phyloP scores from a whole-genome alignment of 345 rosid genomes.

The Lenwebbia sp. region DNA sequence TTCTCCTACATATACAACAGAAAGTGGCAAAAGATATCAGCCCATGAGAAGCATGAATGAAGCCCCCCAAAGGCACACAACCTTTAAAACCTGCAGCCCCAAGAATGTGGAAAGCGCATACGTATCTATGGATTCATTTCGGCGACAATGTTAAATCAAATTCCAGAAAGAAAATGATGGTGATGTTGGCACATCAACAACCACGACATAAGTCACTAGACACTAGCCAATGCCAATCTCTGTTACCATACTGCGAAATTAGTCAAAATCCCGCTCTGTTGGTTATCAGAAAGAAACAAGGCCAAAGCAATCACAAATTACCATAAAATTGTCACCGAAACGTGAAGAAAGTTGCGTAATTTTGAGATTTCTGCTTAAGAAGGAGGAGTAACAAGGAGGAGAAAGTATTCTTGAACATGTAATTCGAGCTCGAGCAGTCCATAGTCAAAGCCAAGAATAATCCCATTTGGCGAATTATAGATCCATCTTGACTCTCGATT shows the following conservation, averaged over 20 bases:
- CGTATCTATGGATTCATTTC: neutral
- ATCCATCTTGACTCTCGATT: neutral
- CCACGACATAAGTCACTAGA: neutral
- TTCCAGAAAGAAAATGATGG: neutral
- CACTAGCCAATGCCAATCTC: neutral
- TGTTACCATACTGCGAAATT: neutral
- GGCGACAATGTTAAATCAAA: neutral
- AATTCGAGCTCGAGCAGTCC: neutral
- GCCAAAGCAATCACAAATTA: neutral
- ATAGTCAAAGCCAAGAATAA: neutral
- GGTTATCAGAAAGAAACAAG: neutral
- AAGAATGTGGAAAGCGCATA: neutral
- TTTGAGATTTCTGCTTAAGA: neutral
- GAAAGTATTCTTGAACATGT: neutral
- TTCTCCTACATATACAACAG: conserved; percentile 29
- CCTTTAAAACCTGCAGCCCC: neutral
- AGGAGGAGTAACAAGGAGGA: neutral
- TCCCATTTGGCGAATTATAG: neutral
- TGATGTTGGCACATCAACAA: neutral
- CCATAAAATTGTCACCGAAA: neutral
- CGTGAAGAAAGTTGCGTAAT: neutral
- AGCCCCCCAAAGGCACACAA: neutral
- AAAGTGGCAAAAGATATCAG: neutral
- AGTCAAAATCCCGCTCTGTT: neutral
- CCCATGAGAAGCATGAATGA: neutral